A percentile compares a stretch with the other conserved stretches of the same genome.
Evolutionary conservation across 2,329 filamentous ascomycete species (phyloP).

Genomic region (Grosmannia huntii): DNA sequence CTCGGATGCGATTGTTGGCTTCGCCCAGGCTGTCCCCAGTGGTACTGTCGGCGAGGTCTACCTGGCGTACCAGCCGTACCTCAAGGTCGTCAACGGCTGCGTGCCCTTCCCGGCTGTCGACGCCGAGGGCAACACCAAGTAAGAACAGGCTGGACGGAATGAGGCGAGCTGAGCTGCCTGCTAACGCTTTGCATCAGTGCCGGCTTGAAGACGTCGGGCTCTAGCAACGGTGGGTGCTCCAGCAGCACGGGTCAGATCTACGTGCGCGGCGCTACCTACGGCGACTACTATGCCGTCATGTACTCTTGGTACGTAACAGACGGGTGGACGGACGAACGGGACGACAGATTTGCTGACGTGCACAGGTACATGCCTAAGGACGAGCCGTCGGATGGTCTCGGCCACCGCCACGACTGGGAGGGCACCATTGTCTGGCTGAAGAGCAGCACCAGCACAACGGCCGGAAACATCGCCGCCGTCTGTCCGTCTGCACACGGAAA

Average conservation of each 20-base stretch:
- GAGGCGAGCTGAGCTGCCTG: too few species aligned
- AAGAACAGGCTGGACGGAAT: constrained; percentile 8
- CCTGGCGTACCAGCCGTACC: constrained; percentile 41
- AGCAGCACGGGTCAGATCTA: constrained; percentile 25
- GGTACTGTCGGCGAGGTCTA: constrained; percentile 32
- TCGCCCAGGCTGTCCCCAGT: constrained; percentile 37
- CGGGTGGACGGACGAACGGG: not conserved
- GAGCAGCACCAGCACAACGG: constrained; percentile 14
- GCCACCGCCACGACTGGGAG: constrained; percentile 30
- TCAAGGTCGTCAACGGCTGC: constrained; percentile 44
- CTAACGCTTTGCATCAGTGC: constrained; percentile 14
- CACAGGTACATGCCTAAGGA: constrained; percentile 30
- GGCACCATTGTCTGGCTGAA: constrained; percentile 20
- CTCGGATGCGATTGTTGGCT: constrained; percentile 32
- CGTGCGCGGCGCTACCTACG: constrained; percentile 18
- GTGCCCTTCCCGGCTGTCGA: constrained; percentile 52
- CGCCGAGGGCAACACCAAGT: constrained; percentile 42
- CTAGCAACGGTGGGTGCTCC: constrained; percentile 19
- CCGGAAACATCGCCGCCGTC: constrained; percentile 22
- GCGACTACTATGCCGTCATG: constrained; percentile 24
- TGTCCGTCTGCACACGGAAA: constrained; percentile 22
- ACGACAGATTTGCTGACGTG: not conserved
- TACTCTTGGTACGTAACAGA: constrained; percentile 21
- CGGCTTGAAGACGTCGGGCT: constrained; percentile 21
- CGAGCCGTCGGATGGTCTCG: constrained; percentile 20